Evolutionary conservation across 2,329 filamentous ascomycete species (phyloP).

Genomic region (Penicillium sp.): DNA sequence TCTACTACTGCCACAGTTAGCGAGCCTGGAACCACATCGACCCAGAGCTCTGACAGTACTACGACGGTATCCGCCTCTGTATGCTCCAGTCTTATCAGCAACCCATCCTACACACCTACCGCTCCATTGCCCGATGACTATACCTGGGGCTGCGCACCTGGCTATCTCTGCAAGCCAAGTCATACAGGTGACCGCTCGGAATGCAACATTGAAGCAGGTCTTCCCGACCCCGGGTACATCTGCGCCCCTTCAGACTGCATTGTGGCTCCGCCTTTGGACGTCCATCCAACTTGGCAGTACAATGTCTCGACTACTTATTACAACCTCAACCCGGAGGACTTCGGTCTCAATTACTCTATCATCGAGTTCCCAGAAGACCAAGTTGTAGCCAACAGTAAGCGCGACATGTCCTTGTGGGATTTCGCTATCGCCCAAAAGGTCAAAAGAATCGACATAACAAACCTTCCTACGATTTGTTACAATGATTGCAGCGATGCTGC

Average conservation of each 20-base stretch:
- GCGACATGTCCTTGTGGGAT: not conserved
- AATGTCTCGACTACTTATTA: constrained; percentile 59
- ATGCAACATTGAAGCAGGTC: constrained; percentile 43
- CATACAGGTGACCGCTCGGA: constrained; percentile 29
- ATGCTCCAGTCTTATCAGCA: constrained; percentile 29
- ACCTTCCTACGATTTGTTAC: constrained; percentile 11
- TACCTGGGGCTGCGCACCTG: constrained; percentile 47
- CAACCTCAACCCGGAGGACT: constrained; percentile 61
- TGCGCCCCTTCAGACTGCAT: constrained; percentile 44
- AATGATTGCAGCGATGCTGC: constrained; percentile 11
- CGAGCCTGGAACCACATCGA: not conserved
- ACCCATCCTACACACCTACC: constrained; percentile 31
- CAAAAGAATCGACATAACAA: not conserved
- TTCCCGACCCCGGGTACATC: constrained; percentile 39
- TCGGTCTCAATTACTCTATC: constrained; percentile 63
- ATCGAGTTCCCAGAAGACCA: constrained; percentile 39
- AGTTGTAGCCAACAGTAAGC: not conserved
- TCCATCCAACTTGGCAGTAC: constrained; percentile 44
- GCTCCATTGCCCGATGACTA: constrained; percentile 30
- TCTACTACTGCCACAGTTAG: not conserved
- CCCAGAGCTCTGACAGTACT: not conserved
- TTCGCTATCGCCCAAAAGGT: not conserved
- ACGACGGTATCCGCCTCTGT: constrained; percentile 17
- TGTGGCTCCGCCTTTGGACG: constrained; percentile 26
- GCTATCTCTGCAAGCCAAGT: constrained; percentile 42